Evolutionary conservation across 345 rosid genomes (phyloP), one percentile per base, ranked within the genome.

Genomic region (Murraya koenigii): DNA sequence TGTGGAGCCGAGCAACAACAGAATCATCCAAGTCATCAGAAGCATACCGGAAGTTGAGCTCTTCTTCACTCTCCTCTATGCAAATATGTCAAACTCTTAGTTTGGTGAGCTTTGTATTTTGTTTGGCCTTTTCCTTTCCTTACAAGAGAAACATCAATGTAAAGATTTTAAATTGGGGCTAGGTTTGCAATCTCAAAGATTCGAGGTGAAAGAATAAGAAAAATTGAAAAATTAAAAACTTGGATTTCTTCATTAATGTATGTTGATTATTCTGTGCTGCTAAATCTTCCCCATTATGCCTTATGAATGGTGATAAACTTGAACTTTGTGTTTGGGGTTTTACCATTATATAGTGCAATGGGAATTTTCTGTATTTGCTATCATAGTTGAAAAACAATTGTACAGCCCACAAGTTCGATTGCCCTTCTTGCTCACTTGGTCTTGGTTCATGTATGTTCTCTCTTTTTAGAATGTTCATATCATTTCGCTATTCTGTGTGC

Each of bases 1-100:
- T 1, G 86, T 78, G 23, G 97, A 89, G 76, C 92, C 93, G 20
- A 84, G 85, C 75, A 84, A 85, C 80, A 92, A 90, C 86, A 90
- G 83, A 79, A 88, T 88, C 74, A 80, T 91, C 84, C 89, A 83
- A 77, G 78, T 76, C 67, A 88, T 91, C 65, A 78, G 85, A 62
- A 82, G 61, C 63, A 73, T 91, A 74, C 93, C 92, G 9, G 95
- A 94, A 78, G 95, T 91, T 25, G 87, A 90, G 79, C 85, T 90
- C 80, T 96, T 96, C 90, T 94, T 94, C 81, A 89, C 97, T 71
- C 91, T 91, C 75, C 85, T 94, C 35, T 94, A 96, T 72, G 84
- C 99, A 20, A 91, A 85, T 76, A 84, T 91, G 89, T 88, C 93
- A 36, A 66, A 86, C 63, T 77, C 79, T 19, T 84, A 82, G 85